Evolutionary conservation across 2,329 filamentous ascomycete genomes (phyloP), one percentile per base, ranked within the genome.

Genomic region (Diaporthe sp.): DNA sequence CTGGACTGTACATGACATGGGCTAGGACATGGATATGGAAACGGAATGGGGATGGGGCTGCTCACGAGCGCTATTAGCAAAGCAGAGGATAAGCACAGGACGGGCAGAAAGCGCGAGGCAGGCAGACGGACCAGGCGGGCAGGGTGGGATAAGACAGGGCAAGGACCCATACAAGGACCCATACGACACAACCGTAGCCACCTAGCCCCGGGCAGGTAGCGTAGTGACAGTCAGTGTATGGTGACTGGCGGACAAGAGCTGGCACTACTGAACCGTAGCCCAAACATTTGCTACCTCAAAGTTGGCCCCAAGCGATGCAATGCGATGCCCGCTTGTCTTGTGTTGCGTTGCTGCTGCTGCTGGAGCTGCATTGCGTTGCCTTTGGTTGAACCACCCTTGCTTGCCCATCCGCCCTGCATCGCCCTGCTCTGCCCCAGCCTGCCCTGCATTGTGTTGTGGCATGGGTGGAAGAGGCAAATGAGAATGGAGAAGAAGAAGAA

Each of bases 1-100:
- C 9, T 57, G 53, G 53, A 31, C 53, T 31, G 25, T 28, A 31
- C 53, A 31, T 57, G 58, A 42, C 58, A 61, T 28, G 58, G 62
- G 46, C 46, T 49, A 67, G 61, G 61, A 49, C 42, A 65, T 65
- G 61, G 61, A 65, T 65, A 15, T 22, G 74, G 70, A 70, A 55
- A 51, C 51, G 61, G 60, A 65, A 55, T 72, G 70, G 53, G 68
- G 57, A 65, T 44, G 37, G 58, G 58, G 62, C 28, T 65, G 65
- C 65, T 68, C 46, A 53, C 65, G 46, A 68, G 44, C 62, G 46
- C 31, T 19, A 51, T 39, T 60, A 39, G 57, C 31, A 70, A 51
- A 37, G 44, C 44, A 37, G 28, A 68, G 51, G n/a, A 28, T 55
- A 55, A 55, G 51, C 25, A 53, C 49, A 25, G 4, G 49, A n/a